Evolutionary conservation across 192 early-diverging fungal species (phyloP).

Genomic region (Dimargaris verticillata): DNA sequence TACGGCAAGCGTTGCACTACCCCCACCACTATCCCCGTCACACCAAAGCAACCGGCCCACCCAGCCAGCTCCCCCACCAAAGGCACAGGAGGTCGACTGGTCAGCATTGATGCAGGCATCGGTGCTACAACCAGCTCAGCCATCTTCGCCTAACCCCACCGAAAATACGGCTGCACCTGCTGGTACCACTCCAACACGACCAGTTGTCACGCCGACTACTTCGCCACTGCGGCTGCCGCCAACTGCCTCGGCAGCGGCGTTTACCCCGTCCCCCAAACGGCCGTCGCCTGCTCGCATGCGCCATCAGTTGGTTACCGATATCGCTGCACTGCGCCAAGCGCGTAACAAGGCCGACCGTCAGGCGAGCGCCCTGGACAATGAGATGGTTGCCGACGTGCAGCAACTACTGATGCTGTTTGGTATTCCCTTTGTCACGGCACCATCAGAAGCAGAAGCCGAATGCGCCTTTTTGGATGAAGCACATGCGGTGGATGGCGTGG

Average conservation of each 20-base stretch:
- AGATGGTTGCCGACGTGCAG: constrained; percentile 35
- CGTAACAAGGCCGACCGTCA: not conserved
- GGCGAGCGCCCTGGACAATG: constrained; percentile 14
- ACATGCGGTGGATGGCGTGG: constrained; percentile 75
- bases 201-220: not conserved
- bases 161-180: not conserved
- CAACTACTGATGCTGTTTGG: constrained; percentile 80
- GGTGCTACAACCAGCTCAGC: not conserved
- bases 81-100: not conserved
- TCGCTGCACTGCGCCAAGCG: not conserved
- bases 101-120: not conserved
- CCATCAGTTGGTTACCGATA: too few relatives aligned
- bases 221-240: too few relatives aligned
- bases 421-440: constrained; percentile 78
- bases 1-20: too few relatives aligned
- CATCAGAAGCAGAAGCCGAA: constrained; percentile 97
- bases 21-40: too few relatives aligned
- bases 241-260: too few relatives aligned
- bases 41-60: not conserved
- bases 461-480: constrained; percentile 54
- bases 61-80: not conserved
- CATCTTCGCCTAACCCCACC: not conserved
- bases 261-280: too few relatives aligned
- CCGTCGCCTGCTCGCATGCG: too few relatives aligned
- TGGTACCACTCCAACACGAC: not conserved